Evolutionary conservation across 140 eudicot genomes (phyloP), one percentile per base, ranked within the genome.

Genomic region (Bidens hawaiensis): DNA sequence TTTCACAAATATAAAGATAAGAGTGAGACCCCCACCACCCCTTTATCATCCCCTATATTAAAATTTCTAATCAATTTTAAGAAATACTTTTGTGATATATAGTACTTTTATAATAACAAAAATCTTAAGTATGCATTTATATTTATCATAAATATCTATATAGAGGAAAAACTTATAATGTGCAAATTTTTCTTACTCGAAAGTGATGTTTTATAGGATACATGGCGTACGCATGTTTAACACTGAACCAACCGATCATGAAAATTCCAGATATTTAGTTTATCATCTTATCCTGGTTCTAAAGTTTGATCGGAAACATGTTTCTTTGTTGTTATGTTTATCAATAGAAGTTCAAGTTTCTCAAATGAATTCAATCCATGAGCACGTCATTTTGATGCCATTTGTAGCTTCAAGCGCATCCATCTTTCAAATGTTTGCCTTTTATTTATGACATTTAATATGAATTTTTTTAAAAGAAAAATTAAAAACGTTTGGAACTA

Each of bases 1-100:
- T 71, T 71, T 71, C 76, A 51, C 65, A 63, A 52, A 62, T 62
- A 40, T 71, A 71, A 71, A 71, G 76, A 61, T 71, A 62, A 22
- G 56, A 11, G 56, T 50, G 41, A 62, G 25, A 22, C 38, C 72
- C 53, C 52, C 64, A 67, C 40, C 56, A 50, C 30, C 26, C 64
- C 76, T 71, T 71, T 71, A 71, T 62, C 64, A 71, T 62, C n/a
- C 76, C 63, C 58, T 63, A 28, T 64, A 28, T 40, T 10, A 3
- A 30, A 10, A 13, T 55, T 67, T 46, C 21, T 9, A 10, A 38
- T 11, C 14, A n/a, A 3, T 38, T 13, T 64, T 45, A 48, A 48
- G n/a, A 48, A 9, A 19, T 8, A 19, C 2, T 19, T 2, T 10
- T 48, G 5, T 19, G 2, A 10, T 8, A 7, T 48, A 10, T 19